These are phyloP conservation scores for Petasospora fabianii DNA, from an alignment of 1,139 yeast species.

Conservation along the genomic window DNA sequence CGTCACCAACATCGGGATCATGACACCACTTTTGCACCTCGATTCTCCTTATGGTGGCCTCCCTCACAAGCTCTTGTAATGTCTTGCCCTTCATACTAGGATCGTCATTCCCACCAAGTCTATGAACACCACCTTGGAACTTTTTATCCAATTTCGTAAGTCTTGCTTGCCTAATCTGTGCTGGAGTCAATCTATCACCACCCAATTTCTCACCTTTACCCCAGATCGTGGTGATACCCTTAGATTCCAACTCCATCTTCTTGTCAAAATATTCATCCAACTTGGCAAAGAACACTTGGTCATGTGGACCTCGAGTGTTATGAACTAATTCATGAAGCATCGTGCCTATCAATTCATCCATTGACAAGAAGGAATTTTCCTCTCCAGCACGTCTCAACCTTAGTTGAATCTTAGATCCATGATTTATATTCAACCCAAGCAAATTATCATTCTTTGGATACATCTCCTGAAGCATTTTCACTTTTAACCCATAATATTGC, in stretches of 20 bases:
- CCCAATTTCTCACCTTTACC: constrained; percentile 19
- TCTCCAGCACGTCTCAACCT: constrained; percentile 59
- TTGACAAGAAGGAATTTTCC: constrained; percentile 55
- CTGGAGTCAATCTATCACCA: constrained; percentile 36
- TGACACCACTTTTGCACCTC: constrained; percentile 32
- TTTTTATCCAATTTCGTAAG: constrained; percentile 18
- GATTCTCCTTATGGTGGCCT: constrained; percentile 66
- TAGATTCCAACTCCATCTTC: constrained; percentile 45
- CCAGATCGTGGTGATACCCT: constrained; percentile 30
- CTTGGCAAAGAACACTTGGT: constrained; percentile 61
- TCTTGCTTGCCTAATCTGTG: constrained; percentile 19
- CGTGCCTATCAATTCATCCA: constrained; percentile 72
- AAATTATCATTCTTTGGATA: constrained; percentile 66
- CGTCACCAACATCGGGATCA: constrained; percentile 19
- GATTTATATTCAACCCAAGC: constrained; percentile 82
- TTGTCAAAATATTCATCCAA: constrained; percentile 60
- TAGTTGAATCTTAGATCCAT: constrained; percentile 74
- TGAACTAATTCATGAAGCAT: constrained; percentile 89
- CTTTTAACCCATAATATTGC: constrained; percentile 61
- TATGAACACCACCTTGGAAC: constrained; percentile 17
- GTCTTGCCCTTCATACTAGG: constrained; percentile 9
- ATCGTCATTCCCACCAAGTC: constrained; percentile 17
- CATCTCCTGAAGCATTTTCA: constrained; percentile 74
- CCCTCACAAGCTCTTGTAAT: constrained; percentile 48
- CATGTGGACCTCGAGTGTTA: constrained; percentile 77